Evolutionary conservation across 495 filamentous ascomycete genomes (phyloP).

Genomic region (Penicillium goetzii): DNA sequence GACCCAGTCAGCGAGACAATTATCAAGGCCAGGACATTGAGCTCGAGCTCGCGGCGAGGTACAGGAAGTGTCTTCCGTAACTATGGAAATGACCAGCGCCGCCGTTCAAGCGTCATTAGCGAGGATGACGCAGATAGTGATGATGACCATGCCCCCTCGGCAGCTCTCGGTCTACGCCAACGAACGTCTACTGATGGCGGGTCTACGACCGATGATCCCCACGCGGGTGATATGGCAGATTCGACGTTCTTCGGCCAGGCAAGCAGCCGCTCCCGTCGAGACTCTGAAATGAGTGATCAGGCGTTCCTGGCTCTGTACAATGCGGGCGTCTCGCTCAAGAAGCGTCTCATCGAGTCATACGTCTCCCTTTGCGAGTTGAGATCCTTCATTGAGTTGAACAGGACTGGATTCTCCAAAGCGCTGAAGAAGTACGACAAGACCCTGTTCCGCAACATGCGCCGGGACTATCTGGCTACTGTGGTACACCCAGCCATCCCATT

Average conservation of each 20-base stretch:
- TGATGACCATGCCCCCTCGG: slow-evolving; percentile 32
- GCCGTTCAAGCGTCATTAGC: slow-evolving; percentile 57
- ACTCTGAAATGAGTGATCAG: slow-evolving; percentile 77
- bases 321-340: slow-evolving; percentile 85
- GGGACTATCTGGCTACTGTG: slow-evolving; percentile 70
- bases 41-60: slow-evolving; percentile 46
- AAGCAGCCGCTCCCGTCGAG: slow-evolving; percentile 29
- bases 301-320: slow-evolving; percentile 71
- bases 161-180: slow-evolving; percentile 15
- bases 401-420: slow-evolving; percentile 93
- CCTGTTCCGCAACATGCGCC: slow-evolving; percentile 74
- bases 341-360: slow-evolving; percentile 81
- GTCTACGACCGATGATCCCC: slow-evolving; percentile 44
- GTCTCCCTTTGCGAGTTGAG: slow-evolving; percentile 95
- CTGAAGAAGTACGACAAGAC: slow-evolving; percentile 99
- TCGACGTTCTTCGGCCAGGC: slow-evolving; percentile 37
- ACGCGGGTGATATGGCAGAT: slow-evolving; percentile 51
- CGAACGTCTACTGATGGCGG: slow-evolving; percentile 37
- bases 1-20: slow-evolving; percentile 56
- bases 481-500: slow-evolving; percentile 81
- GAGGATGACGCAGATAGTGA: slow-evolving; percentile 67
- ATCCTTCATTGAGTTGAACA: slow-evolving; percentile 94
- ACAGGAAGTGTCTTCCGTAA: slow-evolving; percentile 50
- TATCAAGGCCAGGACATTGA: slow-evolving; percentile 46
- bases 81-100: slow-evolving; percentile 42